Evolutionary conservation across 306 rosid genomes (phyloP), one percentile per base, ranked within the genome.

Genomic region (Malus sieversii): DNA sequence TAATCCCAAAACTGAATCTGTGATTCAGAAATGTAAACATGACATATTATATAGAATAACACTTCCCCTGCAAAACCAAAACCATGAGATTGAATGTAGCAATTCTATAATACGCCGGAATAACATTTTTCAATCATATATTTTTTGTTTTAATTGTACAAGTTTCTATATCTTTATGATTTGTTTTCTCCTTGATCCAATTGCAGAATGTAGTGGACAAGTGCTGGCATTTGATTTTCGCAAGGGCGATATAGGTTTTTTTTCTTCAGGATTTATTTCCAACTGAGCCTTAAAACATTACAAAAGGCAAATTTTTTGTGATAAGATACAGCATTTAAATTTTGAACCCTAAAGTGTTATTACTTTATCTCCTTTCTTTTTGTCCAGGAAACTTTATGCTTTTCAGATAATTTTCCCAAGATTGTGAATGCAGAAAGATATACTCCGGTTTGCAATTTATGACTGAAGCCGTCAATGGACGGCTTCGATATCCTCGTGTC

Each of bases 141-240:
- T 27, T 71, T 60, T 10, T 35, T 52, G 71, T 80, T 53, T 44
- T 65, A 62, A 52, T n/a, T 64, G 23, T 8, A 66, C 35, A 14
- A 33, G 33, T 64, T 52, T 13, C 35, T 66, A 27, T 53, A n/a
- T 32, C 20, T 19, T 42, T 18, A 35, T 35, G 27, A 77, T 73
- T 4, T 33, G 35, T n/a, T 80, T 58, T 30, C 5, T 3, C 16
- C 68, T 63, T 63, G 8, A 73, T 10, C 19, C 12, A 12, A 80
- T 78, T 82, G 89, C 93, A 92, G 97, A 87, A 78, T 73, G 84
- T 88, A 51, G 84, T 81, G 78, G 90, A 86, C 82, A 90, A 86
- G 87, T 92, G 88, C 67, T 95, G 89, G 86, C 83, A 46, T 92
- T 90, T 55, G 92, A 90, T 74, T 81, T 87, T 67, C 74, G 80